Evolutionary conservation across 257 asterid genomes (phyloP).

Genomic region (Solanum appendiculatum): DNA sequence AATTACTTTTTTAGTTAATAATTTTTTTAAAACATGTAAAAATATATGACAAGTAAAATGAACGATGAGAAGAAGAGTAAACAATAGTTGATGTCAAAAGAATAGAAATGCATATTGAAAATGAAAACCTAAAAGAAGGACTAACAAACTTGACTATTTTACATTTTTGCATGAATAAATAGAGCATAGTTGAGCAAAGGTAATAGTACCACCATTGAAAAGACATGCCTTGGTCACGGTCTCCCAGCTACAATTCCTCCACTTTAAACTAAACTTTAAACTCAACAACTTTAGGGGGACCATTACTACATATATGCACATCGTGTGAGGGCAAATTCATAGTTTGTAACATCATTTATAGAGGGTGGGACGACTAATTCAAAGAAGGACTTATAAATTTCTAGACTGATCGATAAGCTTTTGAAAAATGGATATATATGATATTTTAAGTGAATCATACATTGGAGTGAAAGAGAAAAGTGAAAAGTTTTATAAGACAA

Average conservation of each 20-base stretch:
- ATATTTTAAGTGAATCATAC: background rate
- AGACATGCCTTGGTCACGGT: background rate
- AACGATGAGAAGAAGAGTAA: no score
- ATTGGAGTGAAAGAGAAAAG: background rate
- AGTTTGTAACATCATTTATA: background rate
- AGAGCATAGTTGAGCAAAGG: background rate
- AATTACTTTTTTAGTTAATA: background rate
- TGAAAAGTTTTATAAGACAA: background rate
- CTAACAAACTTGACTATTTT: background rate
- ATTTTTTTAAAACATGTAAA: no score
- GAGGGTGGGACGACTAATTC: background rate
- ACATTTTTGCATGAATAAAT: background rate
- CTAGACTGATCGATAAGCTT: background rate
- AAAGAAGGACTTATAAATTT: background rate
- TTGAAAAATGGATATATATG: background rate
- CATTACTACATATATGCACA: background rate
- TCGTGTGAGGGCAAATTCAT: background rate
- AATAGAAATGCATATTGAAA: no score
- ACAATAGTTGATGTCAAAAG: no score
- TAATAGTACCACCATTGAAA: background rate
- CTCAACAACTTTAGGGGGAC: background rate
- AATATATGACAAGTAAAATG: no score
- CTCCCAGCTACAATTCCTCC: background rate
- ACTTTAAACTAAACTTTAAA: background rate
- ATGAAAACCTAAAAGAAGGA: background rate